These are phyloP conservation scores for Colletotrichum spinosum DNA, from an alignment of 2,329 filamentous ascomycete genomes.

Conservation along the genomic window DNA sequence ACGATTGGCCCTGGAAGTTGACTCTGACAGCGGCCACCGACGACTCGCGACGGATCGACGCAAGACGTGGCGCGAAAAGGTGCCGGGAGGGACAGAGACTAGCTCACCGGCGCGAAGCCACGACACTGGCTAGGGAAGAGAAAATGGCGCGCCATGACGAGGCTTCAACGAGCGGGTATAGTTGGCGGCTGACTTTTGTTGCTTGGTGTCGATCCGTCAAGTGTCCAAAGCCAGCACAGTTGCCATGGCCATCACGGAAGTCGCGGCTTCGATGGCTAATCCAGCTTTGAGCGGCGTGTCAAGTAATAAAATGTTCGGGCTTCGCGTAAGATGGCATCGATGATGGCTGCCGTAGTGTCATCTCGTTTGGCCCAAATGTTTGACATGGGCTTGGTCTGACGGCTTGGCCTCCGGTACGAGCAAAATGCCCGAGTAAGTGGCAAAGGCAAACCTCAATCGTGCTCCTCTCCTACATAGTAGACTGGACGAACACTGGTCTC, in stretches of 20 bases:
- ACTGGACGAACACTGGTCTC: slow-evolving; percentile 26
- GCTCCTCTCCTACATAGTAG: not conserved
- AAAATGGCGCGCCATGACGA: slow-evolving; percentile 1
- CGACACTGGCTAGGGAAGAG: not conserved
- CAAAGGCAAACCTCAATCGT: not conserved
- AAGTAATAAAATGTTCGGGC: too few relatives aligned
- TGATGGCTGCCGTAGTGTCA: not conserved
- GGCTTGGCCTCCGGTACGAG: too few relatives aligned
- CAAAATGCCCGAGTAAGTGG: not conserved
- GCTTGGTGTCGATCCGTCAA: too few relatives aligned
- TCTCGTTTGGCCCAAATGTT: too few relatives aligned
- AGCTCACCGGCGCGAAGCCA: not conserved
- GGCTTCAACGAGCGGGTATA: not conserved
- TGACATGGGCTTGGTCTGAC: too few relatives aligned
- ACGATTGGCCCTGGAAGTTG: slow-evolving; percentile 21
- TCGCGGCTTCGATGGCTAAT: too few relatives aligned
- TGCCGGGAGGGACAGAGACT: slow-evolving; percentile 15
- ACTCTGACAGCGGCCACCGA: slow-evolving; percentile 16
- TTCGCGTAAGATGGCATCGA: not conserved
- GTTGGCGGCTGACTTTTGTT: too few relatives aligned
- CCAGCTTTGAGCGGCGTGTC: too few relatives aligned
- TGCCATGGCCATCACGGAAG: too few relatives aligned
- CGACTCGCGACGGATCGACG: slow-evolving; percentile 15
- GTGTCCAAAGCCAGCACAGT: too few relatives aligned
- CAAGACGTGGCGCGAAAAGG: slow-evolving; percentile 2